Conservation (phyloP, 768 basidiomycete species). For the Termitomyces sp. region DNA sequence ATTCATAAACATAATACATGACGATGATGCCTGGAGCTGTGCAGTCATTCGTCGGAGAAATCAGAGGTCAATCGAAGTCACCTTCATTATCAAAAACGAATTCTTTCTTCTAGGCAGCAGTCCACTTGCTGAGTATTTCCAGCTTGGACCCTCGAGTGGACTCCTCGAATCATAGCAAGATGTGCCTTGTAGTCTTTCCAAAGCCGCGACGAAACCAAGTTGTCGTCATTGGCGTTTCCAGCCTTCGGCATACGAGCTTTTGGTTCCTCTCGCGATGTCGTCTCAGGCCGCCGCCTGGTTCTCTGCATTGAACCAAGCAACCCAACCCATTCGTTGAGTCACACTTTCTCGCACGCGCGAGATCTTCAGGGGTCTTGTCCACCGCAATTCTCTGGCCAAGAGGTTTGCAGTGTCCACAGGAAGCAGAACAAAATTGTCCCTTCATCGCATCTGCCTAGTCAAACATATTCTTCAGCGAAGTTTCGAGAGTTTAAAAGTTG, state of each 20-base stretch:
- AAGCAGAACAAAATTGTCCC: constrained; percentile 13
- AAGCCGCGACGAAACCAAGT: constrained; percentile 21
- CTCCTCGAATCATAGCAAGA: constrained; percentile 17
- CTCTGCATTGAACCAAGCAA: constrained; percentile 19
- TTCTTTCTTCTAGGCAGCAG: constrained; percentile 20
- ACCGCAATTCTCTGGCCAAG: constrained; percentile 28
- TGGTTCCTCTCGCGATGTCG: constrained; percentile 14
- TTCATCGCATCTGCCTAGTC: constrained; percentile 23
- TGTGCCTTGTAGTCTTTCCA: constrained; percentile 37
- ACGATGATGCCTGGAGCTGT: neutral
- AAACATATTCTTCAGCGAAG: constrained; percentile 22
- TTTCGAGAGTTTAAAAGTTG: constrained; percentile 28
- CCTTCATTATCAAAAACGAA: constrained; percentile 22
- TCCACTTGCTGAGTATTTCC: constrained; percentile 37
- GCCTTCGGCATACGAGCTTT: constrained; percentile 22
- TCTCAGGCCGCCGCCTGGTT: constrained; percentile 15
- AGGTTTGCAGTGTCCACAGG: constrained; percentile 29
- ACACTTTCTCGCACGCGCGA: constrained; percentile 22
- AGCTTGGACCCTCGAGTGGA: constrained; percentile 25
- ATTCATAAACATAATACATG: constrained; percentile 27
- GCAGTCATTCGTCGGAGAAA: neutral
- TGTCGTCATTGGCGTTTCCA: constrained; percentile 20
- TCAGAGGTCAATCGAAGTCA: neutral
- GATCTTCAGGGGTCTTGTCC: constrained; percentile 22
- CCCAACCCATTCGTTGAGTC: constrained; percentile 26